Conservation (phyloP, 805 yeast species). For the Wickerhamiella azymoides region DNA sequence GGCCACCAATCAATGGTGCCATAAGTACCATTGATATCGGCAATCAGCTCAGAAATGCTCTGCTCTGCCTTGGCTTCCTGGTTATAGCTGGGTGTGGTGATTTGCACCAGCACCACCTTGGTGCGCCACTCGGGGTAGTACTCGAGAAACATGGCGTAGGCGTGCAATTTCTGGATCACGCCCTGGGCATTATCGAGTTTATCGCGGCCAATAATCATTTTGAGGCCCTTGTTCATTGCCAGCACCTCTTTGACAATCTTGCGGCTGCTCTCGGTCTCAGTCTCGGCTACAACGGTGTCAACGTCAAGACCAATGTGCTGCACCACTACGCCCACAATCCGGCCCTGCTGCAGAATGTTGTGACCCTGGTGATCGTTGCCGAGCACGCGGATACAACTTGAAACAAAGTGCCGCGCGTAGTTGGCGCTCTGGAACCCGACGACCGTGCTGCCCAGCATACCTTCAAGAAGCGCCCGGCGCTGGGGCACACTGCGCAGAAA, state of each 20-base stretch:
- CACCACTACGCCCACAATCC: conserved; percentile 56
- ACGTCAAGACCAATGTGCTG: conserved; percentile 87
- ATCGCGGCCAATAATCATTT: conserved; percentile 87
- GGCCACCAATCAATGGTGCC: conserved; percentile 78
- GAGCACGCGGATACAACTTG: conserved; percentile 75
- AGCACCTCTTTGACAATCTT: conserved; percentile 52
- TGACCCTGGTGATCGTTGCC: conserved; percentile 49
- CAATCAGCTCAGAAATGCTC: conserved; percentile 69
- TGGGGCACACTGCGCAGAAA: conserved; percentile 81
- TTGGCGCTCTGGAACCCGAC: conserved; percentile 77
- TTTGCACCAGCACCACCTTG: conserved; percentile 80
- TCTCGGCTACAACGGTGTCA: conserved; percentile 48
- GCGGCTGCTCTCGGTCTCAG: conserved; percentile 29
- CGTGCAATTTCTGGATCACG: conserved; percentile 82
- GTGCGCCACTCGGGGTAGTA: conserved; percentile 89
- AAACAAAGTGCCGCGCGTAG: conserved; percentile 80
- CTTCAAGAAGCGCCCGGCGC: conserved; percentile 70
- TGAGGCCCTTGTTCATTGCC: conserved; percentile 30
- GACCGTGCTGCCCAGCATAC: conserved; percentile 79
- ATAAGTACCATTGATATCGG: conserved; percentile 68
- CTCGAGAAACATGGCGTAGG: conserved; percentile 74
- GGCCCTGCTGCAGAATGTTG: conserved; percentile 58
- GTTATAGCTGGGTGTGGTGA: conserved; percentile 64
- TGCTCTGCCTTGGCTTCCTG: conserved; percentile 53
- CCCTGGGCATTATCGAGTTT: conserved; percentile 86